phyloP scores from a whole-genome alignment of 2,329 filamentous ascomycete genomes.

The Parafenestella ontariensis region DNA sequence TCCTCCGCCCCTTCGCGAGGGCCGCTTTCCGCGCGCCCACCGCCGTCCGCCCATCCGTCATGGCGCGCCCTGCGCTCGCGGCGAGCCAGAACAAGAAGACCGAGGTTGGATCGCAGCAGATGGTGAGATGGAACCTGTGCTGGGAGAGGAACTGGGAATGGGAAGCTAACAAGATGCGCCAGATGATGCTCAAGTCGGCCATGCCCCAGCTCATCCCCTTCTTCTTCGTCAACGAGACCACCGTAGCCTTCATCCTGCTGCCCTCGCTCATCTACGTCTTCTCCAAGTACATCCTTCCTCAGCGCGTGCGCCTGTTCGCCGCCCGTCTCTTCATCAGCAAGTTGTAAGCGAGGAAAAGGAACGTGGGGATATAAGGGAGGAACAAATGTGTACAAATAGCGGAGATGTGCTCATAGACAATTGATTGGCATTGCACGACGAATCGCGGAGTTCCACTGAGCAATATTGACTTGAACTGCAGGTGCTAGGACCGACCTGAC shows the following conservation, averaged over 20 bases:
- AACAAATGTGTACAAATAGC: conserved; percentile 43
- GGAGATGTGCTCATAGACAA: conserved; percentile 47
- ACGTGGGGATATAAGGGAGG: conserved; percentile 8
- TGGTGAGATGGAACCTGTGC: conserved; percentile 28
- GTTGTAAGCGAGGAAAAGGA: conserved; percentile 40
- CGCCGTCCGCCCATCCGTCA: conserved; percentile 41
- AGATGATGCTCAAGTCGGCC: conserved; percentile 51
- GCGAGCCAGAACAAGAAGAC: conserved; percentile 47
- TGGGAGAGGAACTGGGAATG: too few species aligned
- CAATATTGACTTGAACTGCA: neutral
- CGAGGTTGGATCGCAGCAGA: conserved; percentile 41
- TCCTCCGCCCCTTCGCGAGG: conserved; percentile 52
- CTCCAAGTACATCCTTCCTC: conserved; percentile 54
- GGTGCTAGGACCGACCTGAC: neutral
- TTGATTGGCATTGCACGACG: conserved; percentile 31
- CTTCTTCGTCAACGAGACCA: conserved; percentile 56
- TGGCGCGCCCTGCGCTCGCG: conserved; percentile 46
- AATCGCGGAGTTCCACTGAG: neutral
- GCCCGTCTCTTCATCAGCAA: conserved; percentile 55
- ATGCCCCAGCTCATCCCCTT: conserved; percentile 56
- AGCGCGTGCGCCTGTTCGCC: conserved; percentile 50
- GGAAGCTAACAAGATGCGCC: conserved; percentile 22
- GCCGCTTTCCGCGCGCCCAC: conserved; percentile 49
- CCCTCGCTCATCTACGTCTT: conserved; percentile 54
- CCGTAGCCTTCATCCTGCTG: conserved; percentile 50